Percentiles rank a stretch among this genome's conserved stretches.
phyloP scores from a whole-genome alignment of 1,284 basidiomycete species.

The Apiotrichum gracile region DNA sequence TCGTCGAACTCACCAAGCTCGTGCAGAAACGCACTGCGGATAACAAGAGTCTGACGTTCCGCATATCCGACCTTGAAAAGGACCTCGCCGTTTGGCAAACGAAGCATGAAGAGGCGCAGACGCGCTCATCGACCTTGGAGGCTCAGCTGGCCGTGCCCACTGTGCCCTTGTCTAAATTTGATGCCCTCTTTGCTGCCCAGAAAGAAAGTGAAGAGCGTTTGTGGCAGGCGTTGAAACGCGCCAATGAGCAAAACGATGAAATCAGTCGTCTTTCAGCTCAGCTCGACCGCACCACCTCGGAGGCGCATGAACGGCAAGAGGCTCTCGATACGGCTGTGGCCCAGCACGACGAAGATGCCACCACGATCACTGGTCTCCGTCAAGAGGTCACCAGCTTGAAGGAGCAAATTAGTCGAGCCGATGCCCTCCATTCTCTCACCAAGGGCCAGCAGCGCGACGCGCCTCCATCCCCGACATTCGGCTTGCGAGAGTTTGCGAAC shows the following conservation, averaged over 20 bases:
- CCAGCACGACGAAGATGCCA: constrained; percentile 69
- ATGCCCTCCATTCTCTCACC: constrained; percentile 78
- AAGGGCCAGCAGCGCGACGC: constrained; percentile 53
- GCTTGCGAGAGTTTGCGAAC: constrained; percentile 50
- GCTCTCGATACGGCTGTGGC: constrained; percentile 48
- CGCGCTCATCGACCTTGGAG: constrained; percentile 68
- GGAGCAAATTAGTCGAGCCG: constrained; percentile 91
- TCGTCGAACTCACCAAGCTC: constrained; percentile 95
- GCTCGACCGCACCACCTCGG: constrained; percentile 51
- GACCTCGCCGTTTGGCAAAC: constrained; percentile 78
- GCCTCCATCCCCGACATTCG: constrained; percentile 66
- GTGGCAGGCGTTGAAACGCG: constrained; percentile 65
- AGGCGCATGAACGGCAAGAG: constrained; percentile 74
- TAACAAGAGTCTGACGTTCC: constrained; percentile 76
- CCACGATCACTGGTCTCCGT: constrained; percentile 80
- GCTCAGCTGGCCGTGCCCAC: constrained; percentile 66
- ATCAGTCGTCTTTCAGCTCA: constrained; percentile 78
- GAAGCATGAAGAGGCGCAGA: constrained; percentile 84
- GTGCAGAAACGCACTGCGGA: constrained; percentile 87
- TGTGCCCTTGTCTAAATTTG: constrained; percentile 65
- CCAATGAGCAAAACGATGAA: constrained; percentile 74
- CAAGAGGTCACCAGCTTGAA: constrained; percentile 84
- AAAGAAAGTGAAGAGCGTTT: constrained; percentile 74
- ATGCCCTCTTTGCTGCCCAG: constrained; percentile 71
- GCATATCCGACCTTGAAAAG: constrained; percentile 71